Evolutionary conservation across 306 rosid genomes (phyloP).

Genomic region (Lathyrus tuberosus): DNA sequence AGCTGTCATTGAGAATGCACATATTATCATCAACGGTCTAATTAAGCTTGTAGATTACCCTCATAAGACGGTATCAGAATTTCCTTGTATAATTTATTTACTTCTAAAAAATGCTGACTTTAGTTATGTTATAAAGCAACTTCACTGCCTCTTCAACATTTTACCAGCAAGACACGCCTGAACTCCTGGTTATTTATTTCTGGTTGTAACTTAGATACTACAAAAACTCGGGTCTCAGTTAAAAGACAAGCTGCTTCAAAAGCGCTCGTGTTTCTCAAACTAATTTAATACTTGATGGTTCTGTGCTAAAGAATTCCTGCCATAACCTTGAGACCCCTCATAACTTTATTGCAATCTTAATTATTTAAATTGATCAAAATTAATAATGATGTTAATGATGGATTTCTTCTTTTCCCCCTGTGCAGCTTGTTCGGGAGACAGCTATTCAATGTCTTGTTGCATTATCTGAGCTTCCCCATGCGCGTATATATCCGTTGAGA

Average conservation of each 20-base stretch:
- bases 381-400: slow-evolving; percentile 26
- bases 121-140: slow-evolving; percentile 34
- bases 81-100: slow-evolving; percentile 35
- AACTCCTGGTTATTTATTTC: slow-evolving; percentile 18
- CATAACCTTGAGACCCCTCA: slow-evolving; percentile 20
- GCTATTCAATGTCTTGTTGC: slow-evolving; percentile 86
- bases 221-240: not conserved
- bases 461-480: slow-evolving; percentile 78
- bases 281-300: slow-evolving; percentile 8
- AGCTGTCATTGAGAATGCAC: slow-evolving; percentile 72
- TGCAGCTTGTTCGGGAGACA: slow-evolving; percentile 95
- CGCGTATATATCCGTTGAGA: slow-evolving; percentile 81
- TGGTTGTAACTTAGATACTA: not conserved
- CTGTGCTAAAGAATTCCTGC: not conserved
- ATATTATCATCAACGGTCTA: slow-evolving; percentile 59
- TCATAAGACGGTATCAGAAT: slow-evolving; percentile 70
- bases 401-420: slow-evolving; percentile 25
- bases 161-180: not conserved
- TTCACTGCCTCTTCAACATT: slow-evolving; percentile 2
- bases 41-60: slow-evolving; percentile 66
- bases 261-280: slow-evolving; percentile 16
- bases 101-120: slow-evolving; percentile 25
- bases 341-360: not conserved
- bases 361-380: slow-evolving; percentile 19
- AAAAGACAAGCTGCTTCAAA: not conserved